A percentile compares a stretch with the other conserved stretches of the same genome.
These are phyloP conservation scores for Collybia sp. DNA, from an alignment of 768 basidiomycete species.

Conservation along the genomic window DNA sequence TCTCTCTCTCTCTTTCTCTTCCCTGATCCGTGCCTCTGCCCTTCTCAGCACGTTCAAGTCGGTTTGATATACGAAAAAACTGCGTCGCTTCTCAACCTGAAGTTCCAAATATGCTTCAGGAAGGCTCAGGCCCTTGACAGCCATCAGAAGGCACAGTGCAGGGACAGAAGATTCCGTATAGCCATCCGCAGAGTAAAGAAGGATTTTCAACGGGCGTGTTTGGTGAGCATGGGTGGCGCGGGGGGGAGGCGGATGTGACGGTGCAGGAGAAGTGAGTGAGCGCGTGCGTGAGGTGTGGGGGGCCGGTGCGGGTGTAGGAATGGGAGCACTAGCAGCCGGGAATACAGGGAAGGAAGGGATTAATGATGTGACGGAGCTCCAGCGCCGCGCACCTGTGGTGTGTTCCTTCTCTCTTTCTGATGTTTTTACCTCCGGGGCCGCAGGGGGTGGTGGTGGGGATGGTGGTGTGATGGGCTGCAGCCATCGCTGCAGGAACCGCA, in stretches of 20 bases:
- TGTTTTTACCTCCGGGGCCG: slow-evolving; percentile 4
- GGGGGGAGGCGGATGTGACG: slow-evolving; percentile 11
- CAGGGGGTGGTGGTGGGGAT: slow-evolving; percentile 6
- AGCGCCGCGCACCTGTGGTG: slow-evolving; percentile 23
- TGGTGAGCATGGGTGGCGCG: slow-evolving; percentile 23
- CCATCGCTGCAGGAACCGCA: slow-evolving; percentile 66
- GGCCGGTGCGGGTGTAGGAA: slow-evolving; percentile 15
- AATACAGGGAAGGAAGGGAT: slow-evolving; percentile 34
- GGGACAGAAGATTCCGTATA: slow-evolving; percentile 92
- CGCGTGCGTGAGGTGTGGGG: slow-evolving; percentile 21
- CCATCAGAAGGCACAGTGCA: slow-evolving; percentile 86
- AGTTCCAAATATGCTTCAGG: slow-evolving; percentile 93
- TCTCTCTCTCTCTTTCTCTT: slow-evolving; percentile 35
- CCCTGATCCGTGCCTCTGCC: slow-evolving; percentile 52
- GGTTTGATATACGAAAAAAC: slow-evolving; percentile 87
- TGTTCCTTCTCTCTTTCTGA: slow-evolving; percentile 4
- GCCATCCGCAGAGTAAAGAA: slow-evolving; percentile 82
- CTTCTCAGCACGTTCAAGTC: slow-evolving; percentile 72
- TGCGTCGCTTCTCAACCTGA: slow-evolving; percentile 73
- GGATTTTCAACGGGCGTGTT: slow-evolving; percentile 64
- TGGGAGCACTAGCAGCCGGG: slow-evolving; percentile 15
- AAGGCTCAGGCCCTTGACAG: slow-evolving; percentile 54
- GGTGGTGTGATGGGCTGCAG: slow-evolving; percentile 38
- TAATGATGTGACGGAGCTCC: slow-evolving; percentile 38
- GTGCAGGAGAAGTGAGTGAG: slow-evolving; percentile 27